Base-by-base conservation (phyloP, 163 green algal genomes). In the Scenedesmus sp. region DNA sequence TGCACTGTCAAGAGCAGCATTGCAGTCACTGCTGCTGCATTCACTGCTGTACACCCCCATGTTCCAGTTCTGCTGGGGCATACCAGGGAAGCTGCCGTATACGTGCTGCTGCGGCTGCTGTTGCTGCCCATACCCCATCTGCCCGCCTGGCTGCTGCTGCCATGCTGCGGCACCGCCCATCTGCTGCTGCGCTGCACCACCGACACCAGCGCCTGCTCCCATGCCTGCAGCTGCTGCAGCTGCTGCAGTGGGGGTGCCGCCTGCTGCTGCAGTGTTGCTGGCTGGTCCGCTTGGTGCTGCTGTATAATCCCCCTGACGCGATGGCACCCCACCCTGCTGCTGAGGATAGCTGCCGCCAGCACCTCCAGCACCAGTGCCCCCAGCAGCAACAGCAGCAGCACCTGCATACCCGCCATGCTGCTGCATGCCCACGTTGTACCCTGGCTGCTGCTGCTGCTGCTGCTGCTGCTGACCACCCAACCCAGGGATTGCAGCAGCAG, bases 101-200 rank as follows among this genome's bases (percentile, higher is more conserved):
- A n/a, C n/a, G n/a, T n/a, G n/a, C n/a, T n/a, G n/a, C n/a, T n/a
- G n/a, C n/a, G 30, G 72, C 22, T 81, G 72, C 72, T 81, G 72
- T 33, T 81, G 72, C 72, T 81, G 72, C n/a, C 20, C 20, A 10
- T 81, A 81, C 35, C 72, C 72, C 72, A 81, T 43, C 72, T 81
- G 72, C 72, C 33, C 35, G 72, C 35, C 72, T 6, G 72, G 72
- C 72, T 81, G 72, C 72, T 81, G 72, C 72, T 46, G 37, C 37
- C 73, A 44, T 51, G 73, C 73, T 43, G 73, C 73, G 22, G 49
- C 33, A 86, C n/a, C 30, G 73, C 49, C 51, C 81, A 72, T 86
- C 13, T 86, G 81, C 44, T 78, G 68, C 85, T 49, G n/a, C n/a
- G 33, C 84, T 73, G 85, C 26, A 78, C 43, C 85, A 35, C 59